Percentiles rank a stretch among this genome's conserved stretches.
phyloP scores from a whole-genome alignment of 495 filamentous ascomycete genomes.

The Apodospora peruviana region DNA sequence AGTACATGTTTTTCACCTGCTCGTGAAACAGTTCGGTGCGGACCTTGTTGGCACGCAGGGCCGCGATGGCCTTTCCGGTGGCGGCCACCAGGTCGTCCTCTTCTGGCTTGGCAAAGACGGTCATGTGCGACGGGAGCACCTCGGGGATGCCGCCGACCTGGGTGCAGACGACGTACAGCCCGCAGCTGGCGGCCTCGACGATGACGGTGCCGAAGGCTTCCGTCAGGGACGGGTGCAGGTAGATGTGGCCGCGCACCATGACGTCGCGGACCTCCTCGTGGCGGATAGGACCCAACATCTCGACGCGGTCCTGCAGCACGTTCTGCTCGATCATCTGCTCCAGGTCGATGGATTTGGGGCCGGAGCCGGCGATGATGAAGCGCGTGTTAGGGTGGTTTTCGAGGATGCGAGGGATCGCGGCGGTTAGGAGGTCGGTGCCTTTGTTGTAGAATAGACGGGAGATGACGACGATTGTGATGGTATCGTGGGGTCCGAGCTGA shows the following conservation, averaged over 20 bases:
- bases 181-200: conserved; percentile 92
- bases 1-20: conserved; percentile 96
- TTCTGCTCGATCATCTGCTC: conserved; percentile 97
- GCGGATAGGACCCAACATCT: conserved; percentile 83
- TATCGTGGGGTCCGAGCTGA: conserved; percentile 70
- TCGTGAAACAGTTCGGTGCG: conserved; percentile 93
- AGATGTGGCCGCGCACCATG: conserved; percentile 97
- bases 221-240: conserved; percentile 88
- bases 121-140: conserved; percentile 91
- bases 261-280: conserved; percentile 97
- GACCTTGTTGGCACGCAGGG: conserved; percentile 74
- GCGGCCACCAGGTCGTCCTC: conserved; percentile 84
- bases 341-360: conserved; percentile 93
- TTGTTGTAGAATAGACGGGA: conserved; percentile 99
- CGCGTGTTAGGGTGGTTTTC: conserved; percentile 85
- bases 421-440: conserved; percentile 90
- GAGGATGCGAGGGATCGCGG: conserved; percentile 87
- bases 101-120: conserved; percentile 85
- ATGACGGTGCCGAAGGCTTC: conserved; percentile 98
- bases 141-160: conserved; percentile 96
- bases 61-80: conserved; percentile 74
- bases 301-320: conserved; percentile 89
- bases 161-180: conserved; percentile 92
- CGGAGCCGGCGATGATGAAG: conserved; percentile 93
- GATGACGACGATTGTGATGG: conserved; percentile 93